Base-by-base conservation (phyloP, 306 rosid genomes). In the Neltuma alba region DNA sequence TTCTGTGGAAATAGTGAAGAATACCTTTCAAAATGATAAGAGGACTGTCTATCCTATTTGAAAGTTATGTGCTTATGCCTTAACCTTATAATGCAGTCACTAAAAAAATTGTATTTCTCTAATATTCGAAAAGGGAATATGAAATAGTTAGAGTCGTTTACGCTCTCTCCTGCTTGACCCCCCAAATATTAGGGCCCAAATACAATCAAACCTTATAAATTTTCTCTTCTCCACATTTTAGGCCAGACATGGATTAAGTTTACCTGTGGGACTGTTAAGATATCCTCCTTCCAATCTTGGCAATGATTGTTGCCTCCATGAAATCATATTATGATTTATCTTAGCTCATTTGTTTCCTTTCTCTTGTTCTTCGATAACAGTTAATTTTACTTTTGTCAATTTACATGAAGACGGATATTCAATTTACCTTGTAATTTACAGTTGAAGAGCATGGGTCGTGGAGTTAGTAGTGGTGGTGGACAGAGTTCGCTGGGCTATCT, bases 391-490 rank as follows among this genome's bases (percentile, higher is more conserved):
- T 76, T 15, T 25, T 75, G 33, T 75, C 68, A 21, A 72, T 55
- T 61, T 48, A 25, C 76, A 41, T 86, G 63, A 74, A 80, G 68
- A 74, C 70, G n/a, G 85, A 47, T 72, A 65, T 70, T 70, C 33
- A 61, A 76, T 74, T 82, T 80, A 21, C 61, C 68, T 68, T 81
- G 70, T n/a, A 69, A 72, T 9, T 73, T 72, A 82, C 65, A 83
- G 72, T 69, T 71, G 76, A 82, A 82, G 79, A 89, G 50, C 81
- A 94, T 95, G 99, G 99, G 99, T 76, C 99, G 99, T 79, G 99
- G 99, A 84, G 89, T 83, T 83, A 95, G 99, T 90, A 89, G 97
- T 21, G 99, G 99, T 70, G 99, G 99, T 64, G 99, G 99, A 42
- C 97, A 92, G 84, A 95, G 99, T 87, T 95, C 99, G 7, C 77